Base-by-base conservation (phyloP, 441 rosid species). In the Biscutella laevigata region DNA sequence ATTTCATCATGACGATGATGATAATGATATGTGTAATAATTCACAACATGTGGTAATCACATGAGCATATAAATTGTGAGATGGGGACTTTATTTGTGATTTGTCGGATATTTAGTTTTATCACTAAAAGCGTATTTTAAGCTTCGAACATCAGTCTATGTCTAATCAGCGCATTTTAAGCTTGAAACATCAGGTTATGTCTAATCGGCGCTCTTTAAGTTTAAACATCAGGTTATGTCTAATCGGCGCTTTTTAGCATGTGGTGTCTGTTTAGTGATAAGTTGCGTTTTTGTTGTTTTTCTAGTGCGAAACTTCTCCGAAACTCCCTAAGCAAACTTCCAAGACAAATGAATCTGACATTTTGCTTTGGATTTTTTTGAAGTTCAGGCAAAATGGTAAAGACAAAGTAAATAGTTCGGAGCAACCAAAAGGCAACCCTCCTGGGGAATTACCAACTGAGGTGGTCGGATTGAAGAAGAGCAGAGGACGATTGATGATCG, bases 381-480 rank as follows among this genome's bases (percentile, higher is more conserved):
- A 55, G 58, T 27, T 58, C 69, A 80, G 81, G 69, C 71, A 44
- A 27, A 40, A 25, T 29, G 53, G 45, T 21, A 57, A 57, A 49
- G 59, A 54, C 11, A 75, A 59, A 35, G 44, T 35, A 39, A 64
- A 25, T 8, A 50, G 15, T 40, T 34, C 12, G 60, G 62, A 49
- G 33, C 52, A 29, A 50, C 10, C 47, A 32, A 68, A 55, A 39
- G 14, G 38, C 12, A 53, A 46, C 35, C 26, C 26, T 15, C 58
- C 7, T 0, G 59, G 62, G 27, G 79, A 65, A 15, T 48, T 79
- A 61, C 69, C 61, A 0, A 74, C 66, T 5, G 81, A 86, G 55
- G 70, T 76, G 44, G 64, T 53, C 13, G 63, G 83, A 15, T 27
- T 51, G 5, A 73, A 66, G 66, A 78, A 70, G 69, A 66, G 63